Conservation (phyloP, 305 asterid species). For the Fraxinus angustifolia region DNA sequence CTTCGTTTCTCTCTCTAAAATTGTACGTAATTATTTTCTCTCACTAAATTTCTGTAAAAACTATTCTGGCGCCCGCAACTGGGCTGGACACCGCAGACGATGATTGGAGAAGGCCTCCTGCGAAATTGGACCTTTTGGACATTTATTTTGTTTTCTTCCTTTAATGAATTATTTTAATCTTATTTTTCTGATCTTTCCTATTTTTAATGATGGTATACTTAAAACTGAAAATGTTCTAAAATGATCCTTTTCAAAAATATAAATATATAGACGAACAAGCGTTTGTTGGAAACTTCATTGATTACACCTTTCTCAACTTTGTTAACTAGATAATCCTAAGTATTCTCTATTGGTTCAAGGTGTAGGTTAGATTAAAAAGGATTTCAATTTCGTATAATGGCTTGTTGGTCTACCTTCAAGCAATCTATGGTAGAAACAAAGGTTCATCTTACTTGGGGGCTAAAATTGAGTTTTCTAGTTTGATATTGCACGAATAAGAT, state of each 20-base stretch:
- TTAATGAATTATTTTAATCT: neutral
- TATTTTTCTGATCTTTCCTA: neutral
- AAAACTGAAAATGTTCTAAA: neutral
- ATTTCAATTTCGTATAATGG: neutral
- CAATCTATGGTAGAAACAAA: neutral
- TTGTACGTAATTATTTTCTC: conserved; percentile 23
- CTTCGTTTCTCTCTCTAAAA: conserved; percentile 41
- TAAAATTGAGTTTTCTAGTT: neutral
- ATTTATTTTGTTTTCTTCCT: neutral
- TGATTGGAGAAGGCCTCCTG: conserved; percentile 16
- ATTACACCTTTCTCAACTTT: neutral
- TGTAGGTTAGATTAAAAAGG: neutral
- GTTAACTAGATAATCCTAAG: neutral
- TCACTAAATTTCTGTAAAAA: conserved; percentile 17
- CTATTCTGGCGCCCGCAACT: conserved; percentile 20
- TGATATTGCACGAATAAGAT: neutral
- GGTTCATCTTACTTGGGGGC: too few species aligned
- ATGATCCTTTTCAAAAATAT: neutral
- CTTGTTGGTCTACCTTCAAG: neutral
- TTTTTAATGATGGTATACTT: neutral
- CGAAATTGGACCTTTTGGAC: neutral
- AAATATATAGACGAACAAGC: neutral
- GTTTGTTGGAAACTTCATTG: neutral
- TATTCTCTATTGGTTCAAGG: neutral
- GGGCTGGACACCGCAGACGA: conserved; percentile 18